A percentile compares a stretch with the other conserved stretches of the same genome.
phyloP scores from a whole-genome alignment of 192 early-diverging fungal species.

The Fimicolochytrium jonesii region DNA sequence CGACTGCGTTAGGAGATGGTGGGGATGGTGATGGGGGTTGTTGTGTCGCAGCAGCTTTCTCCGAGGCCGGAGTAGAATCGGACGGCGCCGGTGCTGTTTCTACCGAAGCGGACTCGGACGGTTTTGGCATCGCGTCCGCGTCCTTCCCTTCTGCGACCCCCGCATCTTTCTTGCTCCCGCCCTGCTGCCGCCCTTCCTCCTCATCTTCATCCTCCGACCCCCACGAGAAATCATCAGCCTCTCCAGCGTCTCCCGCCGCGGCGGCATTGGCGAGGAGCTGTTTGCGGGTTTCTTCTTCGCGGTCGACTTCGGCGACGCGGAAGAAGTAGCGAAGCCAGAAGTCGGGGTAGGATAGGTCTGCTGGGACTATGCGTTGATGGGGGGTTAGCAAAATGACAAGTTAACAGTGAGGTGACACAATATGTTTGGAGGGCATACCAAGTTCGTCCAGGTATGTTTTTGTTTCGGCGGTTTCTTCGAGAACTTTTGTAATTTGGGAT shows the following conservation, averaged over 20 bases:
- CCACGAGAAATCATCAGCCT: slow-evolving; percentile 22
- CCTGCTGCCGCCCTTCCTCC: not conserved
- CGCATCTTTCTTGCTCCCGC: not conserved
- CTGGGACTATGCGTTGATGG: no score
- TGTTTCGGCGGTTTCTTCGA: slow-evolving; percentile 21
- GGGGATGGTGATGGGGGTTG: not conserved
- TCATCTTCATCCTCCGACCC: slow-evolving; percentile 31
- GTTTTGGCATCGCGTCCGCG: not conserved
- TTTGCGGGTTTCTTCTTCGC: slow-evolving; percentile 35
- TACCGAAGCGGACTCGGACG: not conserved
- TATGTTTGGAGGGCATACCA: no score
- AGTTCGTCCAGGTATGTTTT: no score
- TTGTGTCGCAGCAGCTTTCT: slow-evolving; percentile 14
- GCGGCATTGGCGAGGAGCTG: slow-evolving; percentile 10
- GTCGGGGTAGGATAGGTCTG: slow-evolving; percentile 20
- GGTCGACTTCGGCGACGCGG: slow-evolving; percentile 31
- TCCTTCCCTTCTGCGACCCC: not conserved
- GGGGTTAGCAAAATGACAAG: no score
- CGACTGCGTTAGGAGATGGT: not conserved
- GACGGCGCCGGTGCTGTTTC: not conserved
- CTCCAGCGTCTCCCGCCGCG: not conserved
- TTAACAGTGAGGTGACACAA: no score
- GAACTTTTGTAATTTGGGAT: slow-evolving; percentile 23
- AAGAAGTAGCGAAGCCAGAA: slow-evolving; percentile 50
- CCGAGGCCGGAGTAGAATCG: not conserved